These are phyloP conservation scores for Hordeum pubiflorum DNA, from an alignment of 202 grass and related monocot genomes.

Conservation along the genomic window DNA sequence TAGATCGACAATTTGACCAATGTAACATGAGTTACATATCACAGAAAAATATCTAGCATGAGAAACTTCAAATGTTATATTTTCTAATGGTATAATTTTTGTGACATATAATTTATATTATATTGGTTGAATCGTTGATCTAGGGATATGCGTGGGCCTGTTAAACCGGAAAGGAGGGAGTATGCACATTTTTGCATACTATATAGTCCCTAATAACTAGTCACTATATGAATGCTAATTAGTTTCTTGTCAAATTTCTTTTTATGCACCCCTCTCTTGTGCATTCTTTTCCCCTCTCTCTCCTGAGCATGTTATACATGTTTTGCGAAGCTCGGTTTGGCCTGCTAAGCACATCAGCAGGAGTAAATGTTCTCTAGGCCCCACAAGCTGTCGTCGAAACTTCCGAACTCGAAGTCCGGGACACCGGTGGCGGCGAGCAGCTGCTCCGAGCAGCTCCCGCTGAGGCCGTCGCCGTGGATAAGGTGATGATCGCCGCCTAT, in stretches of 20 bases:
- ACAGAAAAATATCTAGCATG: no score
- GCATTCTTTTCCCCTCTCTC: not conserved
- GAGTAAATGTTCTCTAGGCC: constrained; percentile 61
- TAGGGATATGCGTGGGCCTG: no score
- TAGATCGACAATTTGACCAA: no score
- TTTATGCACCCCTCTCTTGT: not conserved
- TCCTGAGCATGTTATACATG: no score
- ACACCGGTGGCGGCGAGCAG: constrained; percentile 30
- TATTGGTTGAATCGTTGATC: no score
- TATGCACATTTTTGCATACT: not conserved
- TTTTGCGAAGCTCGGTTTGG: no score
- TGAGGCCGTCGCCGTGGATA: constrained; percentile 16
- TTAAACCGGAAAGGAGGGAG: no score
- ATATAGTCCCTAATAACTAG: not conserved
- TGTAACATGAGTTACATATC: no score
- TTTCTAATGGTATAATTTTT: no score
- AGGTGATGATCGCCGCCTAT: not conserved
- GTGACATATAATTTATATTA: no score
- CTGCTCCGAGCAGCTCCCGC: constrained; percentile 42
- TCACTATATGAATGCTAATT: not conserved
- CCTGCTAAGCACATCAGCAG: not conserved
- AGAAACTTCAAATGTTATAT: no score
- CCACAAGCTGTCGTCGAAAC: constrained; percentile 49
- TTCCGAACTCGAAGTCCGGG: constrained; percentile 44
- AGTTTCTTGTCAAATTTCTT: not conserved